Evolutionary conservation across 208 protist genomes (phyloP), one percentile per base, ranked within the genome.

Genomic region (Plasmodiophora brassicae): DNA sequence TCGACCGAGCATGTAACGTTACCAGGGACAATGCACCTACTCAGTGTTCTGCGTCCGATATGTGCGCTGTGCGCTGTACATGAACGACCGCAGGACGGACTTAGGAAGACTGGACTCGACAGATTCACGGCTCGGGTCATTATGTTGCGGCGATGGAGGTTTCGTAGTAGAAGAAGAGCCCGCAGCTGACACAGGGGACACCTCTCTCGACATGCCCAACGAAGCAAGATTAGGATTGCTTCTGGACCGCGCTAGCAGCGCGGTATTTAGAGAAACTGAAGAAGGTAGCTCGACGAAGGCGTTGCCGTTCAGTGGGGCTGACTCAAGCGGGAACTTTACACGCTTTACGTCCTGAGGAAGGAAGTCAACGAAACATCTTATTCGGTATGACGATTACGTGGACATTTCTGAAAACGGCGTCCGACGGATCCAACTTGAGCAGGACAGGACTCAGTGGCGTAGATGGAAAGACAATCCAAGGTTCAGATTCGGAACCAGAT

Each of bases 151-250:
- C 50, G 50, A 25, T 25, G 50, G 25, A 57, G 50, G 25, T 57
- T 57, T 57, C 25, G 14, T 14, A 57, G 50, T 25, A 14, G 50
- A 57, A 57, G 14, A n/a, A n/a, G n/a, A n/a, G n/a, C n/a, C n/a
- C n/a, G n/a, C n/a, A n/a, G n/a, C n/a, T n/a, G n/a, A n/a, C n/a
- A n/a, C n/a, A n/a, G n/a, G n/a, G n/a, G n/a, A n/a, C n/a, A n/a
- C n/a, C n/a, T n/a, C n/a, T n/a, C n/a, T n/a, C n/a, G n/a, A n/a
- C n/a, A n/a, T n/a, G n/a, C n/a, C n/a, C n/a, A n/a, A n/a, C n/a
- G n/a, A n/a, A n/a, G n/a, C n/a, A 5, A 78, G n/a, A 78, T 78
- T 32, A 32, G 65, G 65, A 78, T 5, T 78, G 65, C 65, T 78
- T 44, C 32, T 5, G 14, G 65, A 78, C 10, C 65, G 65, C 25